Evolutionary conservation across 371 early-diverging fungal species (phyloP).

Genomic region (Mucor piriformis): DNA sequence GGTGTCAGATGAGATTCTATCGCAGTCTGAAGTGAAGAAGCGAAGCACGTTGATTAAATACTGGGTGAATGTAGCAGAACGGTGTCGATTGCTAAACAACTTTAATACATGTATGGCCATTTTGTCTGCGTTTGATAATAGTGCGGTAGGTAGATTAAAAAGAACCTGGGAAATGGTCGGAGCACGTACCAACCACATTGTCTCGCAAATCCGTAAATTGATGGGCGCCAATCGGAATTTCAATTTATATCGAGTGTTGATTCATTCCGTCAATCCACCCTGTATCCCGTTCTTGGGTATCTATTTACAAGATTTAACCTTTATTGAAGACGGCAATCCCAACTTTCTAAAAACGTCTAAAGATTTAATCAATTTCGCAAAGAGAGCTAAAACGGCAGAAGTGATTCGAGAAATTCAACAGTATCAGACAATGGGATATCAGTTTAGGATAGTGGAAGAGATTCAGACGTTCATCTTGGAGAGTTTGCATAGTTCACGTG

Average conservation of each 20-base stretch:
- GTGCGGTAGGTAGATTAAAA: constrained; percentile 87
- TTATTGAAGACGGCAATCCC: constrained; percentile 94
- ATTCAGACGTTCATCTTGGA: constrained; percentile 77
- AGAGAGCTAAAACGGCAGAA: constrained; percentile 87
- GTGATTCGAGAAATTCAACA: constrained; percentile 93
- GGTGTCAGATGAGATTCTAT: constrained; percentile 84
- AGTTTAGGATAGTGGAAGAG: constrained; percentile 79
- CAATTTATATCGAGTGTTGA: constrained; percentile 80
- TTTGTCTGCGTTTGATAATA: constrained; percentile 86
- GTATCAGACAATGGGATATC: constrained; percentile 86
- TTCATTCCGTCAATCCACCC: constrained; percentile 89
- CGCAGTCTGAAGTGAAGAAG: constrained; percentile 79
- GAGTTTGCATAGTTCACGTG: constrained; percentile 53
- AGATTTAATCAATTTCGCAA: constrained; percentile 90
- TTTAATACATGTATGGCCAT: constrained; percentile 92
- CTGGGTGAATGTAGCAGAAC: constrained; percentile 84
- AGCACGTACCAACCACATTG: constrained; percentile 45
- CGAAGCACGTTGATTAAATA: constrained; percentile 77
- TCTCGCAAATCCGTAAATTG: constrained; percentile 58
- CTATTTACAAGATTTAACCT: constrained; percentile 91
- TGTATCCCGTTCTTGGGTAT: constrained; percentile 94
- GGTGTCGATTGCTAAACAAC: constrained; percentile 78
- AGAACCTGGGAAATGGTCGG: constrained; percentile 78
- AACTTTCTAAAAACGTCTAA: constrained; percentile 58
- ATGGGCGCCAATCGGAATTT: constrained; percentile 89